Percentiles rank a stretch among this genome's conserved stretches.
Conservation (phyloP, 352 stramenopile species). For the Phytophthora pini region DNA sequence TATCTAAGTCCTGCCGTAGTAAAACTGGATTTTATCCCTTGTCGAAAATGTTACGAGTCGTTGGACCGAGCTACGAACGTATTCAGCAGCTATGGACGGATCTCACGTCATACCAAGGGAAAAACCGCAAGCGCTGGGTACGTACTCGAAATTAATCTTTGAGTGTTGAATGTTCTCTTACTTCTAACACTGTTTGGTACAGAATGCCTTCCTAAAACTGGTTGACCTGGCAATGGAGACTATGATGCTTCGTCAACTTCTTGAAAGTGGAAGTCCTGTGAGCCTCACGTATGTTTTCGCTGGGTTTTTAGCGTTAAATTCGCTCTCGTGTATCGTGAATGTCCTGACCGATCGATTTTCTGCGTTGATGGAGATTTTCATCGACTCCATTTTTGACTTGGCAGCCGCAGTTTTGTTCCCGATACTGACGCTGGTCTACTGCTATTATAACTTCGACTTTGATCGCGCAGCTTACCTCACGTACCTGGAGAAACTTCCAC, state of each 20-base stretch:
- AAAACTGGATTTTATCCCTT: not conserved
- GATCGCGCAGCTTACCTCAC: conserved; percentile 27
- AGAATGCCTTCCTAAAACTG: conserved; percentile 36
- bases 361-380: not conserved
- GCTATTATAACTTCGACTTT: conserved; percentile 35
- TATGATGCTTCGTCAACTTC: conserved; percentile 25
- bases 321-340: not conserved
- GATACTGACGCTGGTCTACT: conserved; percentile 32
- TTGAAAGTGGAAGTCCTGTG: conserved; percentile 28
- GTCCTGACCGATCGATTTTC: conserved; percentile 1
- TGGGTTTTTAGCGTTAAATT: conserved; percentile 3
- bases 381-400: conserved; percentile 35
- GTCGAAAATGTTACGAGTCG: not conserved
- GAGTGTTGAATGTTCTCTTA: not conserved
- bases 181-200: not conserved
- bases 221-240: conserved; percentile 24
- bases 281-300: conserved; percentile 34
- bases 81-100: conserved; percentile 11
- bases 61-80: conserved; percentile 9
- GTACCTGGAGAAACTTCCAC: conserved; percentile 22
- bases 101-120: conserved; percentile 24
- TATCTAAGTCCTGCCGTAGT: not conserved
- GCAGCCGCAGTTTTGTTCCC: conserved; percentile 35
- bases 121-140: conserved; percentile 37
- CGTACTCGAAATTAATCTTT: not conserved